Percentiles rank a stretch among this genome's conserved stretches.
phyloP scores from a whole-genome alignment of 148 eudicot species.

The Euryodendron excelsum region DNA sequence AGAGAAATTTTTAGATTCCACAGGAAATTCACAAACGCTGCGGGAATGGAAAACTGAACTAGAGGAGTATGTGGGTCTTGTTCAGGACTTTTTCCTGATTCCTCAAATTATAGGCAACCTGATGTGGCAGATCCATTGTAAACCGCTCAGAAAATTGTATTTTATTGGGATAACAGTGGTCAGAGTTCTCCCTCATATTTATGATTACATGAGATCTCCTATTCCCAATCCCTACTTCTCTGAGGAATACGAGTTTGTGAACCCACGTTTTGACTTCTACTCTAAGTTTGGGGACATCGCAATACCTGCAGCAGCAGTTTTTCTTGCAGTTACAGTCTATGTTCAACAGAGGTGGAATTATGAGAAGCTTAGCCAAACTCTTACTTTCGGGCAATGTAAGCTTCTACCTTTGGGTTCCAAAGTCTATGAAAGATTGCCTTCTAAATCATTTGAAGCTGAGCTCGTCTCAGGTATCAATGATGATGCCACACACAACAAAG shows the following conservation, averaged over 20 bases:
- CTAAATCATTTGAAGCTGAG: slow-evolving; percentile 55
- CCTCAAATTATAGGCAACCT: slow-evolving; percentile 81
- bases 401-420: slow-evolving; percentile 52
- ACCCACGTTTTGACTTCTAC: slow-evolving; percentile 58
- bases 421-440: slow-evolving; percentile 67
- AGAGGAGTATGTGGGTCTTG: slow-evolving; percentile 75
- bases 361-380: slow-evolving; percentile 41
- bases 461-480: slow-evolving; percentile 48
- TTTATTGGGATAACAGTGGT: slow-evolving; percentile 68
- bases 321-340: slow-evolving; percentile 51
- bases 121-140: slow-evolving; percentile 61
- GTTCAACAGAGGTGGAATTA: slow-evolving; percentile 77
- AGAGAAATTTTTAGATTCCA: slow-evolving; percentile 31
- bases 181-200: slow-evolving; percentile 76
- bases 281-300: slow-evolving; percentile 74
- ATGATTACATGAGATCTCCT: slow-evolving; percentile 56
- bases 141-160: slow-evolving; percentile 62
- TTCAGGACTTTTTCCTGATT: slow-evolving; percentile 82
- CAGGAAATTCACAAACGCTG: slow-evolving; percentile 37
- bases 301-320: slow-evolving; percentile 49
- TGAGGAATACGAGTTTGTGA: slow-evolving; percentile 71
- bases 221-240: slow-evolving; percentile 60
- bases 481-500: slow-evolving; percentile 10
- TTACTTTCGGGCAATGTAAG: slow-evolving; percentile 38
- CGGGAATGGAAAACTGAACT: slow-evolving; percentile 64